Evolutionary conservation across 306 rosid genomes (phyloP).

Genomic region (Oemleria cerasiformis): DNA sequence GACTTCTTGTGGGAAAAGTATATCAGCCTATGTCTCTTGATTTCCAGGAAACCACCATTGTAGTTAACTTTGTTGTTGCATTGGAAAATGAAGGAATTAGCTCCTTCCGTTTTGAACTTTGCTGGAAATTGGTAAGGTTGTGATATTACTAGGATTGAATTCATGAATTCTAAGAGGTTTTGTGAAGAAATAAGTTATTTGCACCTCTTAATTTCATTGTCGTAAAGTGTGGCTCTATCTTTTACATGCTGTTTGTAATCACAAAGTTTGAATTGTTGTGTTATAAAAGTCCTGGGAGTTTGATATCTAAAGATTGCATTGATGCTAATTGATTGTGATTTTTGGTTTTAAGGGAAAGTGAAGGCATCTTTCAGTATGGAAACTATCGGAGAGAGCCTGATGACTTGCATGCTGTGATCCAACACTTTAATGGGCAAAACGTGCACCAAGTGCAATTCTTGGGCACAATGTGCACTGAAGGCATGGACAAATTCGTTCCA

Average conservation of each 20-base stretch:
- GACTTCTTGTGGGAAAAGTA: background rate
- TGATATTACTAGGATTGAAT: slow-evolving; percentile 4
- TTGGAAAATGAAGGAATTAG: slow-evolving; percentile 57
- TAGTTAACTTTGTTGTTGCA: slow-evolving; percentile 55
- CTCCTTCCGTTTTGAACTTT: slow-evolving; percentile 72
- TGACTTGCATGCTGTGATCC: slow-evolving; percentile 55
- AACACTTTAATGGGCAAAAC: slow-evolving; percentile 51
- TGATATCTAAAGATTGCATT: background rate
- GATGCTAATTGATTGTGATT: slow-evolving; percentile 34
- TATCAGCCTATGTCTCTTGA: background rate
- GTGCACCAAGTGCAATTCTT: slow-evolving; percentile 45
- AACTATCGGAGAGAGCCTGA: slow-evolving; percentile 63
- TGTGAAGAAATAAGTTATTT: background rate
- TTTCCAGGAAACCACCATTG: slow-evolving; percentile 43
- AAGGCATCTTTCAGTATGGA: slow-evolving; percentile 64
- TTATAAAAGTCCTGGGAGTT: background rate
- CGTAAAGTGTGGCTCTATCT: background rate
- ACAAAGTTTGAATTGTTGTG: background rate
- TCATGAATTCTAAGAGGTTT: background rate
- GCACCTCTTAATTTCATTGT: background rate
- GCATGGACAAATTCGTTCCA: too few relatives aligned
- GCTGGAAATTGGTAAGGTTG: slow-evolving; percentile 64
- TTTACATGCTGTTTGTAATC: background rate
- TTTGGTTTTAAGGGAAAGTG: slow-evolving; percentile 64
- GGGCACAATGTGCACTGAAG: slow-evolving; percentile 71